phyloP scores from a whole-genome alignment of 2,329 filamentous ascomycete genomes.

The Akanthomyces lecanii region DNA sequence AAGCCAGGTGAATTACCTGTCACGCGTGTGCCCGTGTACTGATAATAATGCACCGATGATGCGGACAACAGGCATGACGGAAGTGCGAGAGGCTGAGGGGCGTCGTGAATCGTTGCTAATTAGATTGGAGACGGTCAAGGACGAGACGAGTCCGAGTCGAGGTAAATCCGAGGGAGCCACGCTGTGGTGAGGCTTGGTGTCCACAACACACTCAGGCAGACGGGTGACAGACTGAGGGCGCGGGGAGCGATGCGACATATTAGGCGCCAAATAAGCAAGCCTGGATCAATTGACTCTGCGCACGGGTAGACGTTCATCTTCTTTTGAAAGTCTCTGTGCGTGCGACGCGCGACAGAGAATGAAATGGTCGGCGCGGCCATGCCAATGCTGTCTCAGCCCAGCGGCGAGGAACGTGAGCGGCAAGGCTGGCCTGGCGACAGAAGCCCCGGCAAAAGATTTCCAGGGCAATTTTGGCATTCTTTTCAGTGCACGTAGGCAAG shows the following conservation, averaged over 20 bases:
- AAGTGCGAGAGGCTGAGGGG: neutral
- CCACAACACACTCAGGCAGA: neutral
- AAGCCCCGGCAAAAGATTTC: neutral
- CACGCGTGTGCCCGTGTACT: too few species aligned
- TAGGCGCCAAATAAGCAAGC: neutral
- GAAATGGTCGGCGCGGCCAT: neutral
- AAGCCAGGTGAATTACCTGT: neutral
- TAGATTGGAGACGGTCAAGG: neutral
- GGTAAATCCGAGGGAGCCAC: slow-evolving; percentile 6
- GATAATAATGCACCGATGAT: too few species aligned
- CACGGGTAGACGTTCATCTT: neutral
- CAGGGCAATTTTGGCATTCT: neutral
- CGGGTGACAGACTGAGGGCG: too few species aligned
- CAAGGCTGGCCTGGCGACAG: neutral
- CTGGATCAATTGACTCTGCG: neutral
- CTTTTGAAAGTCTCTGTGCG: neutral
- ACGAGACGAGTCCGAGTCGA: slow-evolving; percentile 9
- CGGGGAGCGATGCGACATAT: neutral
- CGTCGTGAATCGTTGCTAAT: neutral
- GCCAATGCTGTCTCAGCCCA: slow-evolving; percentile 13
- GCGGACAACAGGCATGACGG: neutral
- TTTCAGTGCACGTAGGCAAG: neutral
- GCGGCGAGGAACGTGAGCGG: neutral
- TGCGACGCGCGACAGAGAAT: neutral
- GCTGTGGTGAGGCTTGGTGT: slow-evolving; percentile 1